Conservation (phyloP, 148 eudicot species). For the Amaranthus hypochondriacus region DNA sequence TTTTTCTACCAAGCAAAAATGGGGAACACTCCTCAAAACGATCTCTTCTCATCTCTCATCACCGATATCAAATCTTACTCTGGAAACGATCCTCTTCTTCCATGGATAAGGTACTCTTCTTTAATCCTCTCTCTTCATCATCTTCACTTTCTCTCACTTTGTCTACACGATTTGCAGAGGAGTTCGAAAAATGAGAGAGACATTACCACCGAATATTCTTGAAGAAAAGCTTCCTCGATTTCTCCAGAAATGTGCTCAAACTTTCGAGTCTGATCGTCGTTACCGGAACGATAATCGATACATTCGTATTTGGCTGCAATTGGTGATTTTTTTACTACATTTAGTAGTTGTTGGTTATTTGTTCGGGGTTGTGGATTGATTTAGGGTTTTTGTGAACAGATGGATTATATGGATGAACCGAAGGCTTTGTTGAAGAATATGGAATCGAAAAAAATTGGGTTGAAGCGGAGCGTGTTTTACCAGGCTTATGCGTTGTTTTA, state of each 20-base stretch:
- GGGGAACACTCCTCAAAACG: slow-evolving; percentile 37
- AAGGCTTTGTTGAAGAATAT: slow-evolving; percentile 58
- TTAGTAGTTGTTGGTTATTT: not conserved
- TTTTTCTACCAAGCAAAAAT: slow-evolving; percentile 22
- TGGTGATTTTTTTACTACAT: slow-evolving; percentile 34
- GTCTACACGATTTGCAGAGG: slow-evolving; percentile 42
- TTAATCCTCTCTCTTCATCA: not conserved
- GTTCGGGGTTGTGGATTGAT: slow-evolving; percentile 12
- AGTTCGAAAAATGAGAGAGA: slow-evolving; percentile 57
- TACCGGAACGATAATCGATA: slow-evolving; percentile 74
- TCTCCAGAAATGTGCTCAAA: slow-evolving; percentile 84
- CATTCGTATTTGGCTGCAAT: slow-evolving; percentile 82
- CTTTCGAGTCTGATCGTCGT: slow-evolving; percentile 63
- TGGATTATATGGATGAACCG: slow-evolving; percentile 96
- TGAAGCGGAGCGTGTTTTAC: slow-evolving; percentile 63
- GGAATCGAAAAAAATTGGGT: slow-evolving; percentile 68
- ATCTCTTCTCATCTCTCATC: slow-evolving; percentile 58
- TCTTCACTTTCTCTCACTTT: slow-evolving; percentile 2
- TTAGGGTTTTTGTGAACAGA: slow-evolving; percentile 31
- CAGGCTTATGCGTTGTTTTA: slow-evolving; percentile 91
- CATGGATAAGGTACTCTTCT: slow-evolving; percentile 73
- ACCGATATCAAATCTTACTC: slow-evolving; percentile 75
- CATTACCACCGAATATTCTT: slow-evolving; percentile 52
- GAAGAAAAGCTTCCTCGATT: slow-evolving; percentile 84
- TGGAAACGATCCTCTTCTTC: slow-evolving; percentile 83